Percentiles rank a stretch among this genome's conserved stretches.
Conservation (phyloP, 129 eudicot species). For the Escallonia rubra region DNA sequence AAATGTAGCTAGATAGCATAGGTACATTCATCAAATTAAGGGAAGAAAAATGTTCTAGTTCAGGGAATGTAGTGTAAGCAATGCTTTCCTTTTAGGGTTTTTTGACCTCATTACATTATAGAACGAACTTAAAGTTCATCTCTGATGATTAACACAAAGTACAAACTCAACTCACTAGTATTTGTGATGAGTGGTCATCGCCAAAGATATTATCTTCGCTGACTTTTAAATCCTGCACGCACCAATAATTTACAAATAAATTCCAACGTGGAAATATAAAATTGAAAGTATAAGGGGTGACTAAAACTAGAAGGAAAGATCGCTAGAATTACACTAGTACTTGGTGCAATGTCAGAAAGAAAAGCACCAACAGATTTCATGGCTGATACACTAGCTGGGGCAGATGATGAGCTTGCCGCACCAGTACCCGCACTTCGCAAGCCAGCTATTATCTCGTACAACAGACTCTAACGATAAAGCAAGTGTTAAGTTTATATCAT, state of each 20-base stretch:
- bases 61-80: background rate
- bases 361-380: slow-evolving; percentile 44
- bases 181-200: slow-evolving; percentile 25
- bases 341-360: slow-evolving; percentile 45
- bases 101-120: background rate
- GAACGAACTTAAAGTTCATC: background rate
- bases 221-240: slow-evolving; percentile 39
- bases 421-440: slow-evolving; percentile 38
- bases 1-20: no score
- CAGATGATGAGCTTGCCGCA: slow-evolving; percentile 64
- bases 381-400: slow-evolving; percentile 34
- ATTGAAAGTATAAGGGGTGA: slow-evolving; percentile 1
- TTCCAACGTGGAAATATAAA: background rate
- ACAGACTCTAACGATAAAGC: slow-evolving; percentile 34
- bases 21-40: background rate
- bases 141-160: background rate
- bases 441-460: slow-evolving; percentile 59
- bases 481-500: slow-evolving; percentile 1
- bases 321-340: slow-evolving; percentile 25
- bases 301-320: slow-evolving; percentile 11
- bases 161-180: slow-evolving; percentile 36
- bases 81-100: background rate
- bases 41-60: background rate
- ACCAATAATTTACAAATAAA: background rate
- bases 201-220: slow-evolving; percentile 25